Conservation (phyloP, 768 basidiomycete genomes). For the Macrolepiota albuminosa region DNA sequence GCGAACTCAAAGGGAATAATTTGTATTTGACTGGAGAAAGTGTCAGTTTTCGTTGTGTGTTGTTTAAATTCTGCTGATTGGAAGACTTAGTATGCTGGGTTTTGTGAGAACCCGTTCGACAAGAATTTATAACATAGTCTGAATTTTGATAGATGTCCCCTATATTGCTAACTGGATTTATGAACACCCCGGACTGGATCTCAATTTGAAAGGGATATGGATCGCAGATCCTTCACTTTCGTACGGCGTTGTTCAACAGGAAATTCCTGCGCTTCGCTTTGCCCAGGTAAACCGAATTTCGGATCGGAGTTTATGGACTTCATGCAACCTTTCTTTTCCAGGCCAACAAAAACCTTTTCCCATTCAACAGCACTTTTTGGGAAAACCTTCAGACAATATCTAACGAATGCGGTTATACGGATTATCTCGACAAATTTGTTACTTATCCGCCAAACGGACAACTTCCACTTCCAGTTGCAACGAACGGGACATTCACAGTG, state of each 20-base stretch:
- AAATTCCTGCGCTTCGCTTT: constrained; percentile 66
- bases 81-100: constrained; percentile 56
- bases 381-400: constrained; percentile 48
- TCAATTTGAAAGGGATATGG: constrained; percentile 57
- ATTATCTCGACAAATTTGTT: constrained; percentile 56
- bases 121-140: background rate
- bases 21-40: constrained; percentile 65
- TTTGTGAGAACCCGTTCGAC: constrained; percentile 38
- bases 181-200: constrained; percentile 53
- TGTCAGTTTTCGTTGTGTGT: constrained; percentile 32
- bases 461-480: constrained; percentile 54
- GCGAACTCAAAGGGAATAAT: constrained; percentile 63
- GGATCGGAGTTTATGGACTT: background rate
- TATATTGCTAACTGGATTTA: constrained; percentile 72
- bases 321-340: constrained; percentile 13
- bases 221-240: constrained; percentile 47
- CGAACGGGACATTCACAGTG: constrained; percentile 36
- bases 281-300: constrained; percentile 26
- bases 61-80: background rate
- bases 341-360: constrained; percentile 55
- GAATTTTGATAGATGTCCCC: constrained; percentile 25
- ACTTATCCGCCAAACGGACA: constrained; percentile 60
- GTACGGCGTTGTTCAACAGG: constrained; percentile 50
- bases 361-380: constrained; percentile 54
- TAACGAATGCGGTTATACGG: constrained; percentile 51